phyloP scores from a whole-genome alignment of 345 rosid genomes.

The Pugionium cornutum region DNA sequence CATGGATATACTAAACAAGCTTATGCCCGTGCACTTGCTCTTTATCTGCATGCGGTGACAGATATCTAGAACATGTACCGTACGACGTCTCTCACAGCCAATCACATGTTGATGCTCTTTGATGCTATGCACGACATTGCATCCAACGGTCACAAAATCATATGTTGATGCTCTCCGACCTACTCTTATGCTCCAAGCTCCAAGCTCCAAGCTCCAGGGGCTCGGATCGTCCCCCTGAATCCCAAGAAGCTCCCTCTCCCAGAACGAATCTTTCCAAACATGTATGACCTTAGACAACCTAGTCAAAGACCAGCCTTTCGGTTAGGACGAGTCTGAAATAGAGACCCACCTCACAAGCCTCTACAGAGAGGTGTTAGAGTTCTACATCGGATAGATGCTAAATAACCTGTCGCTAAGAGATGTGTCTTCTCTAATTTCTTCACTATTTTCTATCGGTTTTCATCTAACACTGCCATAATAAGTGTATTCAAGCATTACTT shows the following conservation, averaged over 20 bases:
- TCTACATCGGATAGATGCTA: constrained; percentile 42
- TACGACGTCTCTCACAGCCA: constrained; percentile 51
- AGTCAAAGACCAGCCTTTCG: constrained; percentile 54
- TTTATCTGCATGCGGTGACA: constrained; percentile 66
- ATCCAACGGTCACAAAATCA: constrained; percentile 68
- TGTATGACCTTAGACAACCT: constrained; percentile 84
- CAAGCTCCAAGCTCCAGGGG: constrained; percentile 56
- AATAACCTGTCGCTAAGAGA: too few relatives aligned
- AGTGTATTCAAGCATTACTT: too few relatives aligned
- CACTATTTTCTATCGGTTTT: too few relatives aligned
- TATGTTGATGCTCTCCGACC: constrained; percentile 33
- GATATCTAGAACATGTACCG: constrained; percentile 82
- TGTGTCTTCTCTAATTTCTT: too few relatives aligned
- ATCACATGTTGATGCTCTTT: constrained; percentile 60
- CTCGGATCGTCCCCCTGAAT: constrained; percentile 66
- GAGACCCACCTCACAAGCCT: constrained; percentile 64
- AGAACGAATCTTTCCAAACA: constrained; percentile 81
- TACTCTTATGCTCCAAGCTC: constrained; percentile 48
- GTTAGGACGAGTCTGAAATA: constrained; percentile 55
- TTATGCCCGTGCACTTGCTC: constrained; percentile 8
- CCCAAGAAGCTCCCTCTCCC: constrained; percentile 86
- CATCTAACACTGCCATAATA: too few relatives aligned
- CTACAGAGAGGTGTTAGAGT: constrained; percentile 65
- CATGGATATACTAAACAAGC: not conserved
- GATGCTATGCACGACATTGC: constrained; percentile 74